Evolutionary conservation across 163 green algal genomes (phyloP).

Genomic region (Chloromonas sp.): DNA sequence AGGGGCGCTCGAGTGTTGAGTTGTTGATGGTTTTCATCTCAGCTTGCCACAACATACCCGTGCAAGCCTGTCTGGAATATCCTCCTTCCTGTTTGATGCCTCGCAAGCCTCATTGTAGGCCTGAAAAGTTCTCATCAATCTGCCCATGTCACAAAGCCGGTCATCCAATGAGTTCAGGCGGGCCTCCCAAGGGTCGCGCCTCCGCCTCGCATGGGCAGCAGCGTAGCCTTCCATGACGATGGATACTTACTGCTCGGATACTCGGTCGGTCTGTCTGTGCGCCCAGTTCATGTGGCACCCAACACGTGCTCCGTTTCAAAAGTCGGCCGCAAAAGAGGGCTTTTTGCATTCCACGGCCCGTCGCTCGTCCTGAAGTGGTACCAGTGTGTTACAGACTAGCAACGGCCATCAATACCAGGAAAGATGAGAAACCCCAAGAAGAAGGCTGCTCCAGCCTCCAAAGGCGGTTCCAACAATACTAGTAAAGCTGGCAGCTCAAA

Average conservation of each 20-base stretch:
- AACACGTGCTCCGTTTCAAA: background rate
- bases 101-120: no score
- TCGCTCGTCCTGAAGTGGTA: no score
- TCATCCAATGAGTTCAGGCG: no score
- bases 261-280: background rate
- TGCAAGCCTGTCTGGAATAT: no score
- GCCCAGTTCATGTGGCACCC: background rate
- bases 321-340: background rate
- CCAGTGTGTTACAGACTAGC: no score
- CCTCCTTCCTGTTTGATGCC: no score
- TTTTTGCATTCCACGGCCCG: background rate
- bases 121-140: no score
- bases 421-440: constrained; percentile 7
- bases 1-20: background rate
- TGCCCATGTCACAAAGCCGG: no score
- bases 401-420: background rate
- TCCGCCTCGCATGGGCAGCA: no score
- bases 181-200: no score
- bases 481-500: background rate
- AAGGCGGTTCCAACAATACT: background rate
- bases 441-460: background rate
- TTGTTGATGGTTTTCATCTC: no score
- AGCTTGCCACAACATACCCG: no score
- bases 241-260: background rate
- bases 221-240: background rate